Evolutionary conservation across 2,329 filamentous ascomycete species (phyloP).

Genomic region (Trichothecium sympodiale): DNA sequence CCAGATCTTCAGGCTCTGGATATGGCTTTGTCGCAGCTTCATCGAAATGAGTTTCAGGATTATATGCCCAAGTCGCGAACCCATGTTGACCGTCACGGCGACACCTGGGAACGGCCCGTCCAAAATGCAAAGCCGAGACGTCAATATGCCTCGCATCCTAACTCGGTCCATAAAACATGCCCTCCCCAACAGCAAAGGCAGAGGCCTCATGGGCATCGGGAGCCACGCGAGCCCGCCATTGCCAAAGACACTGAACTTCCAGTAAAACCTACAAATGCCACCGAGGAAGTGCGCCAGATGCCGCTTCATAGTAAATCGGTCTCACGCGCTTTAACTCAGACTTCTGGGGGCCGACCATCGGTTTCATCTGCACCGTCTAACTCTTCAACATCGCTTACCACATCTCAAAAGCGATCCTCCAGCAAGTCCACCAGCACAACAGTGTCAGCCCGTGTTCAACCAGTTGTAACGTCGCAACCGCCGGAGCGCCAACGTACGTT

Average conservation of each 20-base stretch:
- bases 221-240: constrained; percentile 22
- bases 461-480: constrained; percentile 3
- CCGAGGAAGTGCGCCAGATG: constrained; percentile 35
- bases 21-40: constrained; percentile 28
- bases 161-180: constrained; percentile 12
- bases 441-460: too few species aligned
- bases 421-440: constrained; percentile 40
- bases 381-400: constrained; percentile 27
- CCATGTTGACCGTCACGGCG: too few species aligned
- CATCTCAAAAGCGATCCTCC: constrained; percentile 39
- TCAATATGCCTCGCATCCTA: too few species aligned
- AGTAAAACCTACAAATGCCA: constrained; percentile 39
- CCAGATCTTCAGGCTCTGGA: constrained; percentile 24
- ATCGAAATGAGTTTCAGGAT: too few species aligned
- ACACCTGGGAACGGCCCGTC: too few species aligned
- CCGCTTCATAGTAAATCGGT: constrained; percentile 31
- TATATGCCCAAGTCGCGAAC: too few species aligned
- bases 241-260: constrained; percentile 9
- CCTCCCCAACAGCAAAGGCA: too few species aligned
- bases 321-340: constrained; percentile 23
- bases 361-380: constrained; percentile 19
- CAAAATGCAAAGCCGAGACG: too few species aligned
- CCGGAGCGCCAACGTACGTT: constrained; percentile 41
- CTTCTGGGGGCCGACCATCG: constrained; percentile 14
- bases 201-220: too few species aligned